Evolutionary conservation across 306 rosid genomes (phyloP), one percentile per base, ranked within the genome.

Genomic region (Nissolia schottii): DNA sequence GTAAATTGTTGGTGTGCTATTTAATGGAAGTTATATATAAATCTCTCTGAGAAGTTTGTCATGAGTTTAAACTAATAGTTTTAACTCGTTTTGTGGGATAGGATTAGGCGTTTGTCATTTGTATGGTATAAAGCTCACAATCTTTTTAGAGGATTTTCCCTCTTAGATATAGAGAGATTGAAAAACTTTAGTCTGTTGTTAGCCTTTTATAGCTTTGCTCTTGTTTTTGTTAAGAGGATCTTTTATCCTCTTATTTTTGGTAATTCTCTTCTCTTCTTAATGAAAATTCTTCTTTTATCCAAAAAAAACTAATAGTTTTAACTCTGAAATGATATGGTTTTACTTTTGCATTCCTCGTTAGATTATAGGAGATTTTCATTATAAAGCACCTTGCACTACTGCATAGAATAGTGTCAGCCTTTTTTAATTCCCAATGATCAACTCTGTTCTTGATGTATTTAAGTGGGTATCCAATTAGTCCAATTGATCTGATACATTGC

Each of bases 241-340:
- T n/a, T n/a, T n/a, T n/a, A n/a, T n/a, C n/a, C n/a, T n/a, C n/a
- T n/a, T n/a, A n/a, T n/a, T n/a, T n/a, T n/a, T n/a, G n/a, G n/a
- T n/a, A n/a, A n/a, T n/a, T n/a, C n/a, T n/a, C n/a, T n/a, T n/a
- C n/a, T n/a, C n/a, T n/a, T n/a, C n/a, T n/a, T n/a, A n/a, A n/a
- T n/a, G n/a, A n/a, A n/a, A 72, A 2, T 73, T 38, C 34, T 29
- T 37, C 53, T 57, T 67, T 25, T 59, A 59, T 76, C 13, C 20
- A n/a, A n/a, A n/a, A n/a, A n/a, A 45, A 24, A n/a, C 34, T 4
- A 67, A n/a, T 16, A 34, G 73, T 74, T 77, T 41, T 41, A 13
- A 13, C 49, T 41, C 19, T 58, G 71, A 55, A 53, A 40, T 63
- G 12, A 53, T 60, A 5, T 64, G 20, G 60, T 72, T 75, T 68